Conservation (phyloP, 1,284 basidiomycete genomes). For the Ustilago nuda region DNA sequence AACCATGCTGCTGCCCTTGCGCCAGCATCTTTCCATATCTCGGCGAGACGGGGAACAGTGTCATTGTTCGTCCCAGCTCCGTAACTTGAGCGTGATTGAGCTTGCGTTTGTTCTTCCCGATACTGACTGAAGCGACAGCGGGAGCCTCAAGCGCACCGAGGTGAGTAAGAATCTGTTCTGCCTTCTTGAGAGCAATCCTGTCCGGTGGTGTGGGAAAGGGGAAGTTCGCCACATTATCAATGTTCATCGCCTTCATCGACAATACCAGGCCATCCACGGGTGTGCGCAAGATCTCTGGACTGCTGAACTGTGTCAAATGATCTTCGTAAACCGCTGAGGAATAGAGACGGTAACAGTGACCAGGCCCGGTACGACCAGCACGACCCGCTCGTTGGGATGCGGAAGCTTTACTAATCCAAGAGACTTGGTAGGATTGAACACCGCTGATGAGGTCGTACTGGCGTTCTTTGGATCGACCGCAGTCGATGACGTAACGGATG, state of each 20-base stretch:
- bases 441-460: constrained; percentile 75
- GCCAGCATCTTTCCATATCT: constrained; percentile 95
- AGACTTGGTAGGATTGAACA: constrained; percentile 79
- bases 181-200: constrained; percentile 79
- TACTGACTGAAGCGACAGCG: constrained; percentile 68
- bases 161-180: constrained; percentile 83
- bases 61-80: constrained; percentile 88
- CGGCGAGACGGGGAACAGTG: constrained; percentile 90
- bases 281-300: constrained; percentile 93
- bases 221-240: constrained; percentile 95
- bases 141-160: constrained; percentile 80
- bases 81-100: constrained; percentile 75
- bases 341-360: constrained; percentile 83
- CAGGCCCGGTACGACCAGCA: constrained; percentile 81
- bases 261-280: constrained; percentile 97
- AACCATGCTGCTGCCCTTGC: constrained; percentile 88
- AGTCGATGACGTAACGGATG: constrained; percentile 81
- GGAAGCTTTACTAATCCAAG: constrained; percentile 82
- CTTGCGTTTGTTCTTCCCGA: constrained; percentile 69
- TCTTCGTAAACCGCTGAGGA: constrained; percentile 85
- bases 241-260: constrained; percentile 99
- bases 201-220: constrained; percentile 98
- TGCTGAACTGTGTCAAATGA: constrained; percentile 86
- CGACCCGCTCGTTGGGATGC: constrained; percentile 80
- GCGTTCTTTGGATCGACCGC: constrained; percentile 86